These are phyloP conservation scores for Pichia kluyveri DNA, from an alignment of 805 yeast species.

Conservation along the genomic window DNA sequence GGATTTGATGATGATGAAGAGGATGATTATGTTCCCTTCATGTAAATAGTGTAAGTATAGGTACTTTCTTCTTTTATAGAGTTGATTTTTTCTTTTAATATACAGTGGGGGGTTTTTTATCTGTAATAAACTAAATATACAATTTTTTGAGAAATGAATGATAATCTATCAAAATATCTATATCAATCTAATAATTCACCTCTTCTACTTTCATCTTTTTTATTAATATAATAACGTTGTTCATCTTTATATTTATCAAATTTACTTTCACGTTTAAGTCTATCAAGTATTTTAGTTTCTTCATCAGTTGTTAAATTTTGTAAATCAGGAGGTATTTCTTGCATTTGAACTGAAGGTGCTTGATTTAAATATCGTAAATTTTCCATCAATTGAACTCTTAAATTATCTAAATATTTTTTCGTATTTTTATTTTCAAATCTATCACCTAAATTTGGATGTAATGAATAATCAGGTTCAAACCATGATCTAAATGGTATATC, in stretches of 20 bases:
- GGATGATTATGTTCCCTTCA: constrained; percentile 29
- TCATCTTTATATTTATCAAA: constrained; percentile 26
- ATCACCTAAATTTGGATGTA: constrained; percentile 79
- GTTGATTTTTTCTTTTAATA: no score
- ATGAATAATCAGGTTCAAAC: constrained; percentile 85
- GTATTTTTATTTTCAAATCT: constrained; percentile 80
- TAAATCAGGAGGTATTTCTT: constrained; percentile 69
- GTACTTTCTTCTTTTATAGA: no score
- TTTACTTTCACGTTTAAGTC: constrained; percentile 27
- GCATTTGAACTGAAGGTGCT: constrained; percentile 94
- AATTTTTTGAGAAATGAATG: no score
- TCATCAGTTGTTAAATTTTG: constrained; percentile 36
- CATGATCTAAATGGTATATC: constrained; percentile 68
- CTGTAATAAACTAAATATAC: neutral
- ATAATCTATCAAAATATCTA: no score
- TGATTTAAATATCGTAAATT: constrained; percentile 73
- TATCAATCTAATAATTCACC: constrained; percentile 23
- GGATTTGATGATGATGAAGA: constrained; percentile 17
- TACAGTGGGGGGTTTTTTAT: neutral
- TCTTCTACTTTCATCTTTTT: constrained; percentile 30
- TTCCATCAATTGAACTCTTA: constrained; percentile 68
- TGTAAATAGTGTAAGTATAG: neutral
- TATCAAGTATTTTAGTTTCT: constrained; percentile 30
- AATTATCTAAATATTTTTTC: constrained; percentile 72
- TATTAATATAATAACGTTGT: constrained; percentile 29